Conservation (phyloP, 495 filamentous ascomycete species). For the Paragyromitra xinjiangensis region DNA sequence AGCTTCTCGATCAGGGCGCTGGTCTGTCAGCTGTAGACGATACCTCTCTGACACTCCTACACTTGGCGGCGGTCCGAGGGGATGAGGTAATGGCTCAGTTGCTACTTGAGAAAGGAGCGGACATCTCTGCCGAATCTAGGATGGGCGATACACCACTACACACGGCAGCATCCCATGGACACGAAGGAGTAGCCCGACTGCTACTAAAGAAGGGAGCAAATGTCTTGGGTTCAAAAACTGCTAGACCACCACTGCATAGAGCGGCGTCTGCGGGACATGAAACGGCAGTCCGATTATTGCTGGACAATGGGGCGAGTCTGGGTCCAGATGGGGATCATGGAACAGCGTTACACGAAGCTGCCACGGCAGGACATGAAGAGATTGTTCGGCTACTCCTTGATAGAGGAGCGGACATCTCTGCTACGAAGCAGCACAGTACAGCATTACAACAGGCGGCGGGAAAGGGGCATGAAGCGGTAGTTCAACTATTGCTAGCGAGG, state of each 20-base stretch:
- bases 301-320: background rate
- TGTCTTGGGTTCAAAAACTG: background rate
- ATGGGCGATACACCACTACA: background rate
- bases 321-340: background rate
- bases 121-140: background rate
- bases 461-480: background rate
- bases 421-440: background rate
- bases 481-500: background rate
- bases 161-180: background rate
- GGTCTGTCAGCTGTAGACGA: background rate
- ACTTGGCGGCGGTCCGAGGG: background rate
- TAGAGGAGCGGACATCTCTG: background rate
- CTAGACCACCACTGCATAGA: background rate
- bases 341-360: background rate
- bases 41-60: background rate
- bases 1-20: background rate
- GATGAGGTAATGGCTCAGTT: background rate
- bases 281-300: background rate
- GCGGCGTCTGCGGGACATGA: background rate
- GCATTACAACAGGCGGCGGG: background rate
- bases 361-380: background rate
- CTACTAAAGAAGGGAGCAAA: background rate
- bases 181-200: background rate
- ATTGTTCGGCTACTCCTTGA: background rate
- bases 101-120: background rate